Evolutionary conservation across 192 early-diverging fungal species (phyloP), one percentile per base, ranked within the genome.

Genomic region (Entomortierella parvispora): DNA sequence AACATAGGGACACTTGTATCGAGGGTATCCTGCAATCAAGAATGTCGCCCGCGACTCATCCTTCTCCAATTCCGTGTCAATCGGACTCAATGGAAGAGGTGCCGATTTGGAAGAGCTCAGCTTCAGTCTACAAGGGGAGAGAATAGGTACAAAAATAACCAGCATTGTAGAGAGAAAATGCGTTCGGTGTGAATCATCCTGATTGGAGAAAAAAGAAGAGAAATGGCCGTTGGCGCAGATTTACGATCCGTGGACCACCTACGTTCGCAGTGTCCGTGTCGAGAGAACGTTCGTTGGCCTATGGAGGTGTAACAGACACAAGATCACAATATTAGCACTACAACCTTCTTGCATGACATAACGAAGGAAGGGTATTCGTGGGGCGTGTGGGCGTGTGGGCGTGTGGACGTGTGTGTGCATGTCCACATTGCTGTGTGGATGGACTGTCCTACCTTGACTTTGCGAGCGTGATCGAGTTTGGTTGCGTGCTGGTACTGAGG

Each of bases 1-100:
- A 43, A 92, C 90, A 62, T 90, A 92, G 22, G 90, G 90, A 43
- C 89, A 88, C 62, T 86, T 86, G 69, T 92, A 92, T 11, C 87
- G 82, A 31, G 87, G 84, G 57, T 92, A 92, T 43, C 89, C 90
- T 49, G 89, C 89, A 43, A 92, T 77, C 26, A 92, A 55, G 52
- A 92, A 92, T 22, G 86, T 86, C 4, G 87, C 82, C 5, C 82
- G 81, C 23, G 72, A 54, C 20, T 78, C 53, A 62, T 92, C 90
- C 56, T 81, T 76, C 61, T 68, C 80, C 51, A 83, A 51, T 17
- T 75, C 80, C 5, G 77, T 58, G 26, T 79, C 80, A 48, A 82
- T 69, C 2, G 72, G 80, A 50, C 80, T 82, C 11, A 68, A 42
- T 26, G 77, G 79, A 32, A 67, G 58, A 29, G 68, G 76, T 11